These are phyloP conservation scores for Fusarium udum DNA, from an alignment of 2,329 filamentous ascomycete genomes.

Conservation along the genomic window DNA sequence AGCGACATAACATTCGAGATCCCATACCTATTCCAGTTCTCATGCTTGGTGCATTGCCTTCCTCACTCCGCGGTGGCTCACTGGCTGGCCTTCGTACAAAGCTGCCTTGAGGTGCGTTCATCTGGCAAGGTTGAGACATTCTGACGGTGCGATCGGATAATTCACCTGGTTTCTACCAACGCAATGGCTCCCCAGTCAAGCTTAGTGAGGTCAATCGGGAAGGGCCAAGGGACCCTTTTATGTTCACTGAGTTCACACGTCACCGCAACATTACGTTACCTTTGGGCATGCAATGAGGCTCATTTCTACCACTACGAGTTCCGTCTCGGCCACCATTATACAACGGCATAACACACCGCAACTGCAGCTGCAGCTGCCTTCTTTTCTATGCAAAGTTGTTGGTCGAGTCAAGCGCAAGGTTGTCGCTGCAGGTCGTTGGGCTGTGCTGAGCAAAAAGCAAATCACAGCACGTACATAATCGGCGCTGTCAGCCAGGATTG, in stretches of 20 bases:
- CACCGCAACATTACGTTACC: background rate
- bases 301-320: background rate
- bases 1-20: background rate
- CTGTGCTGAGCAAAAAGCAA: constrained; percentile 23
- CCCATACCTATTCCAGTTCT: background rate
- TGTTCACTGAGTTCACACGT: background rate
- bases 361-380: constrained; percentile 9
- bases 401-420: background rate
- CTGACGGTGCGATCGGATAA: background rate
- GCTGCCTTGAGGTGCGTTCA: background rate
- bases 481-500: background rate
- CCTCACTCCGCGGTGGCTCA: background rate
- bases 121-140: background rate
- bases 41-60: background rate
- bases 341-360: background rate
- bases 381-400: background rate
- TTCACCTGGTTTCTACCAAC: background rate
- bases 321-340: background rate
- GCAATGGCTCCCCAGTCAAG: background rate
- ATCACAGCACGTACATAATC: background rate
- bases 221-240: constrained; percentile 7
- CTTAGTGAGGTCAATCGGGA: background rate
- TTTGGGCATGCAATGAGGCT: background rate
- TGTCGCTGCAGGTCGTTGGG: background rate
- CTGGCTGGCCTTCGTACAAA: background rate